Percentiles rank a stretch among this genome's conserved stretches.
phyloP scores from a whole-genome alignment of 345 rosid species.

The Arabidopsis suecica region DNA sequence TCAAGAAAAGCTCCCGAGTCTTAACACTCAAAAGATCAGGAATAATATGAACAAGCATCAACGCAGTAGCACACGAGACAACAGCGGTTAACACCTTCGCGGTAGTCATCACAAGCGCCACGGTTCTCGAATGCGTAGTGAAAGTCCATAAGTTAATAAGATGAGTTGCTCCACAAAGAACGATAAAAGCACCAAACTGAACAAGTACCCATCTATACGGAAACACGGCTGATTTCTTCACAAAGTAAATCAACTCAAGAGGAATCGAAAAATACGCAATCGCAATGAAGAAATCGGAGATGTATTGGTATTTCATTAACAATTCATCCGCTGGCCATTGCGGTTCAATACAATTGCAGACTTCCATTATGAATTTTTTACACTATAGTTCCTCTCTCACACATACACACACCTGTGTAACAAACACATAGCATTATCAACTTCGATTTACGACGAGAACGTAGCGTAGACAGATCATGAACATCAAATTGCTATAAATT shows the following conservation, averaged over 20 bases:
- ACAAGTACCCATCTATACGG: constrained; percentile 99
- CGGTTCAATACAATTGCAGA: constrained; percentile 92
- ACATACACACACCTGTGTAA: constrained; percentile 40
- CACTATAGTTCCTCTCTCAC: constrained; percentile 39
- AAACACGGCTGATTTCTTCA: constrained; percentile 90
- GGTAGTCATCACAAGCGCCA: constrained; percentile 81
- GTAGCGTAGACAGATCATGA: neutral
- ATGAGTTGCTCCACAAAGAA: constrained; percentile 98
- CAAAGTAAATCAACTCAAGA: constrained; percentile 91
- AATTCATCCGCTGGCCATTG: constrained; percentile 95
- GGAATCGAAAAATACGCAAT: constrained; percentile 98
- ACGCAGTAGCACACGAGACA: constrained; percentile 92
- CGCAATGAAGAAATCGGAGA: constrained; percentile 98
- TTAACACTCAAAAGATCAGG: constrained; percentile 93
- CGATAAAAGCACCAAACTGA: constrained; percentile 98
- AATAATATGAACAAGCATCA: constrained; percentile 97
- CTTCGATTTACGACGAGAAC: neutral
- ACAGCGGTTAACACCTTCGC: constrained; percentile 84
- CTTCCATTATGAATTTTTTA: constrained; percentile 56
- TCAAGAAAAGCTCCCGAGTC: constrained; percentile 85
- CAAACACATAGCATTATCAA: neutral
- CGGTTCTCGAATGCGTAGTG: constrained; percentile 67
- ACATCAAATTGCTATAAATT: neutral
- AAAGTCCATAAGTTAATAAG: constrained; percentile 97
- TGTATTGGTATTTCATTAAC: constrained; percentile 95